phyloP scores from a whole-genome alignment of 2,329 filamentous ascomycete species.

The Helicocarpus griseus region DNA sequence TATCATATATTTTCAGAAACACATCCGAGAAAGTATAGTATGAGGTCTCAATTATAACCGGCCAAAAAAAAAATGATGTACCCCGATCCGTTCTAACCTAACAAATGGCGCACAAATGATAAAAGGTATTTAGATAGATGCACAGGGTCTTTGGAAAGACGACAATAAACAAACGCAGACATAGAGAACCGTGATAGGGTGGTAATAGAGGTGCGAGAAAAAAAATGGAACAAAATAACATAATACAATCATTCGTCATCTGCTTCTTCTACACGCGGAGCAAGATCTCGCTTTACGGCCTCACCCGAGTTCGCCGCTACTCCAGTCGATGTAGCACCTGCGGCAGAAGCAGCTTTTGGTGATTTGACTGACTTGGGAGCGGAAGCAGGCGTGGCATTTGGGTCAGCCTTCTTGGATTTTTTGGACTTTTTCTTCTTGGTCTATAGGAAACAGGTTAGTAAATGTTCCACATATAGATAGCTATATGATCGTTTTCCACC shows the following conservation, averaged over 20 bases:
- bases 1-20: not conserved
- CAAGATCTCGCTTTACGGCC: conserved; percentile 30
- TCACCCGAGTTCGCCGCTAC: conserved; percentile 13
- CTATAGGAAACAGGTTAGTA: not conserved
- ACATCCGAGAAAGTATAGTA: not conserved
- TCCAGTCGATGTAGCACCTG: conserved; percentile 17
- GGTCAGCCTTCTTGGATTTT: conserved; percentile 21
- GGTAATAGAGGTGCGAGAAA: not conserved
- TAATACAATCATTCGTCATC: conserved; percentile 24
- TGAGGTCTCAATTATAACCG: not conserved
- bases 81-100: not conserved
- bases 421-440: conserved; percentile 33
- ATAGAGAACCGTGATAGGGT: not conserved
- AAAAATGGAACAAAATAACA: not conserved
- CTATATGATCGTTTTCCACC: not conserved
- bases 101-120: not conserved
- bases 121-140: not conserved
- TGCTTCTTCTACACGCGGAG: conserved; percentile 38
- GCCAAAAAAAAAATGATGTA: not conserved
- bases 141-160: not conserved
- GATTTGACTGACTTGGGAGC: conserved; percentile 1
- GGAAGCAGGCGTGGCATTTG: conserved; percentile 1
- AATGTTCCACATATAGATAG: not conserved
- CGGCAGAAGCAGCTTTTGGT: conserved; percentile 5
- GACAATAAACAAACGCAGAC: not conserved